A percentile compares a stretch with the other conserved stretches of the same genome.
Conservation (phyloP, 1,284 basidiomycete species). For the Salmacisia buchloeana region DNA sequence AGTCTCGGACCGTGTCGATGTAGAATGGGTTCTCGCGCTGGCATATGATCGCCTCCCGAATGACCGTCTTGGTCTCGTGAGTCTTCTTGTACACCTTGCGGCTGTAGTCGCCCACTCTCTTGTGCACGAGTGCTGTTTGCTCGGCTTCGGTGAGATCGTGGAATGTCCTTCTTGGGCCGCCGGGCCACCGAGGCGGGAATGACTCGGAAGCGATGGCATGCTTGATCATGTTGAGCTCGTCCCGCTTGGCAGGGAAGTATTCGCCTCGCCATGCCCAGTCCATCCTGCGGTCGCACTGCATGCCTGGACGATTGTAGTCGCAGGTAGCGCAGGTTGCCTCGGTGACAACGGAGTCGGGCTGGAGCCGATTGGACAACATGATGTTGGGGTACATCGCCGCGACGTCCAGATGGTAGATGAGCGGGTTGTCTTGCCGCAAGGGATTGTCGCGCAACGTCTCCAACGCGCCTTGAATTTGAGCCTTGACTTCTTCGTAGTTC, state of each 20-base stretch:
- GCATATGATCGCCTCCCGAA: conserved; percentile 90
- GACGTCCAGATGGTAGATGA: conserved; percentile 98
- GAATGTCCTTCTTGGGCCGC: conserved; percentile 72
- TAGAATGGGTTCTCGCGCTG: conserved; percentile 99
- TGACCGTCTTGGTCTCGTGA: conserved; percentile 96
- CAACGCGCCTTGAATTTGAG: conserved; percentile 69
- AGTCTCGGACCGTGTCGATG: conserved; percentile 93
- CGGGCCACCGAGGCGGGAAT: conserved; percentile 76
- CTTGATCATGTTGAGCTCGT: conserved; percentile 99
- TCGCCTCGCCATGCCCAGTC: conserved; percentile 99
- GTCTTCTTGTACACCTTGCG: conserved; percentile 98
- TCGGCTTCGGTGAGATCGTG: conserved; percentile 78
- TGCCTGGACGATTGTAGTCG: conserved; percentile 94
- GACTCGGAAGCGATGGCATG: conserved; percentile 91
- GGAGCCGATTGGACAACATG: conserved; percentile 98
- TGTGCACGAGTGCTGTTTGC: conserved; percentile 86
- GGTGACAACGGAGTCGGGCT: conserved; percentile 95
- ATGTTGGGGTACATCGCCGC: conserved; percentile 99
- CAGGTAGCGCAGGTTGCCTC: conserved; percentile 96
- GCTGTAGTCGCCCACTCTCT: conserved; percentile 95
- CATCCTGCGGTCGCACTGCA: conserved; percentile 86
- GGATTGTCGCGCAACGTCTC: conserved; percentile 89
- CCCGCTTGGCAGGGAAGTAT: conserved; percentile 93
- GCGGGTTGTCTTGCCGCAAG: conserved; percentile 76
- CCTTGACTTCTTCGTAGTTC: conserved; percentile 91